Base-by-base conservation (phyloP, 192 early-diverging fungal species). In the Mortierella claussenii region DNA sequence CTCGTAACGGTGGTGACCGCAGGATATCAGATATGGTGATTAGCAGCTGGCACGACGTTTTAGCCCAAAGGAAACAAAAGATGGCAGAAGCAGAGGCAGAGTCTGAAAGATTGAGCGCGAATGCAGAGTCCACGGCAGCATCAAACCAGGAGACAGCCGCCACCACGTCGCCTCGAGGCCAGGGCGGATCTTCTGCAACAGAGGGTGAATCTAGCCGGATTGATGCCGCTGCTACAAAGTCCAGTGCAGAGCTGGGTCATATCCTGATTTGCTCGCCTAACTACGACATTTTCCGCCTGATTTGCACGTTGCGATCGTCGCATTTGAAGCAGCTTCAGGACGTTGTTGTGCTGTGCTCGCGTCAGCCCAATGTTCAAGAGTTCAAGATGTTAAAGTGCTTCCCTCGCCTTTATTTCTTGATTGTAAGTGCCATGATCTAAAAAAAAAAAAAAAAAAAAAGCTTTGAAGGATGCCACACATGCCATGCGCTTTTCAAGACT, bases 401-500 rank as follows among this genome's bases (percentile, higher is more conserved):
- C 30, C 84, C 84, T 28, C 71, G 70, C 3, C 66, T 86, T 12
- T 82, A 74, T 40, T 86, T 83, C 37, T 68, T 85, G 66, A 69
- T 81, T 24, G 82, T 83, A 83, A 55, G 78, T 68, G 13, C 5
- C 44, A 23, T n/a, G n/a, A n/a, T n/a, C n/a, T n/a, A n/a, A n/a
- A n/a, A n/a, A n/a, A n/a, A n/a, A n/a, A n/a, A n/a, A n/a, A n/a
- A n/a, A n/a, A n/a, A n/a, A n/a, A n/a, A 46, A 12, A 36, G 42
- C 11, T 24, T 6, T 55, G n/a, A n/a, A n/a, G n/a, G n/a, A n/a
- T n/a, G n/a, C n/a, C n/a, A n/a, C n/a, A n/a, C n/a, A n/a, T n/a
- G n/a, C n/a, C n/a, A n/a, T n/a, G n/a, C n/a, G n/a, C n/a, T n/a
- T n/a, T n/a, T n/a, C n/a, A n/a, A n/a, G n/a, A n/a, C n/a, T n/a